Evolutionary conservation across 495 filamentous ascomycete genomes (phyloP).

Genomic region (Lophiotrema nucula): DNA sequence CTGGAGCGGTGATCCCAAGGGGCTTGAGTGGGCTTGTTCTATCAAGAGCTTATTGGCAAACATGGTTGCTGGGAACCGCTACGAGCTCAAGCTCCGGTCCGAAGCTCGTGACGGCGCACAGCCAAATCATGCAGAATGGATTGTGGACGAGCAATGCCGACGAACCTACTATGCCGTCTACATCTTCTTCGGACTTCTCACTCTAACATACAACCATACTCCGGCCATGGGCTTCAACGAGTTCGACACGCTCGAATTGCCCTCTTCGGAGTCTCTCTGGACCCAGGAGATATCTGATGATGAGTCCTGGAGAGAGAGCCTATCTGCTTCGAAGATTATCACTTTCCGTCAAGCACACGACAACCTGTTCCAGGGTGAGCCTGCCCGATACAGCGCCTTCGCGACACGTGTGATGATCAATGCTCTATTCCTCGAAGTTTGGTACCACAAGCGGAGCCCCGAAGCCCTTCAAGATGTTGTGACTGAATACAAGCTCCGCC

Average conservation of each 20-base stretch:
- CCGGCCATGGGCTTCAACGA: constrained; percentile 97
- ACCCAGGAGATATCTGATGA: constrained; percentile 81
- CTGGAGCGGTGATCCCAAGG: constrained; percentile 98
- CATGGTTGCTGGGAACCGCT: constrained; percentile 97
- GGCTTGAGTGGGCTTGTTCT: constrained; percentile 96
- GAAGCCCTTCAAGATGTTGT: constrained; percentile 95
- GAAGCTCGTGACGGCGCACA: constrained; percentile 78
- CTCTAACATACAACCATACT: constrained; percentile 95
- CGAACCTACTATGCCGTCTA: constrained; percentile 99
- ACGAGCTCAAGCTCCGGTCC: constrained; percentile 87
- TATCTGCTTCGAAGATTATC: constrained; percentile 66
- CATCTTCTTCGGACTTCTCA: constrained; percentile 96
- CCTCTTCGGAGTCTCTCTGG: constrained; percentile 93
- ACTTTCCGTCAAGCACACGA: constrained; percentile 94
- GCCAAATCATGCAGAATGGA: constrained; percentile 86
- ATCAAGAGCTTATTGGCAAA: constrained; percentile 97
- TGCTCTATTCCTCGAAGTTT: constrained; percentile 95
- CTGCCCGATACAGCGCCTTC: constrained; percentile 92
- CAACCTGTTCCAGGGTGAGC: constrained; percentile 89
- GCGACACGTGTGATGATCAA: constrained; percentile 99
- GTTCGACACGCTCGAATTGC: constrained; percentile 88
- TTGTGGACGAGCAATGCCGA: constrained; percentile 93
- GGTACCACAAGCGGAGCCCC: constrained; percentile 96
- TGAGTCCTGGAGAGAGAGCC: constrained; percentile 73
- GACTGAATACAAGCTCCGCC: constrained; percentile 94